These are phyloP conservation scores for Russula sp. DNA, from an alignment of 768 basidiomycete species.

Conservation along the genomic window DNA sequence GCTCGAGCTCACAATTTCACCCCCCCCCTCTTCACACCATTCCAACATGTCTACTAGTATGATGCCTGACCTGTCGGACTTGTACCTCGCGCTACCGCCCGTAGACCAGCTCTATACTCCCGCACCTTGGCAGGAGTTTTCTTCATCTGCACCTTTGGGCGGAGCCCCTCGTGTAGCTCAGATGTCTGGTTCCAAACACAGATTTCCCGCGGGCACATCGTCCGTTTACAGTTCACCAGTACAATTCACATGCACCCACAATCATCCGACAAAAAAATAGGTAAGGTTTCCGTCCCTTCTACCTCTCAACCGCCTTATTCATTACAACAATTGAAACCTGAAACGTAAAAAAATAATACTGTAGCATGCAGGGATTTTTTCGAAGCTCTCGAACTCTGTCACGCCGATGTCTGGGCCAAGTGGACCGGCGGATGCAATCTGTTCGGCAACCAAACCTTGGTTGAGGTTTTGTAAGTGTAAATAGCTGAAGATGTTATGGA, in stretches of 20 bases:
- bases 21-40: conserved; percentile 43
- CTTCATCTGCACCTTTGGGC: conserved; percentile 30
- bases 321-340: not conserved
- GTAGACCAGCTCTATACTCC: conserved; percentile 52
- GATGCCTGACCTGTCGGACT: conserved; percentile 53
- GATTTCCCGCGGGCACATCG: too few relatives aligned
- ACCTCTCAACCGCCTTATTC: conserved; percentile 1
- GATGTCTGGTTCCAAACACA: conserved; percentile 31
- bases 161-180: conserved; percentile 43
- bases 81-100: conserved; percentile 47
- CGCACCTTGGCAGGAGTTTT: conserved; percentile 38
- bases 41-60: conserved; percentile 51
- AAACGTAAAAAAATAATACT: conserved; percentile 6
- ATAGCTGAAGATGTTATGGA: too few relatives aligned
- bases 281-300: conserved; percentile 38
- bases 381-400: conserved; percentile 70
- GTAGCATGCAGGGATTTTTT: conserved; percentile 75
- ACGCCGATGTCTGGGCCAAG: conserved; percentile 58
- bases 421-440: conserved; percentile 74
- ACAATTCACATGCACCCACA: conserved; percentile 70
- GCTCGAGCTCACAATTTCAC: conserved; percentile 48
- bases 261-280: conserved; percentile 49
- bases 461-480: too few relatives aligned
- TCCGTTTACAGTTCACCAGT: too few relatives aligned
- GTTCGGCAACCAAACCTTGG: too few relatives aligned